A percentile compares a stretch with the other conserved stretches of the same genome.
Conservation (phyloP, 2,329 filamentous ascomycete genomes). For the Fusarium sp. region DNA sequence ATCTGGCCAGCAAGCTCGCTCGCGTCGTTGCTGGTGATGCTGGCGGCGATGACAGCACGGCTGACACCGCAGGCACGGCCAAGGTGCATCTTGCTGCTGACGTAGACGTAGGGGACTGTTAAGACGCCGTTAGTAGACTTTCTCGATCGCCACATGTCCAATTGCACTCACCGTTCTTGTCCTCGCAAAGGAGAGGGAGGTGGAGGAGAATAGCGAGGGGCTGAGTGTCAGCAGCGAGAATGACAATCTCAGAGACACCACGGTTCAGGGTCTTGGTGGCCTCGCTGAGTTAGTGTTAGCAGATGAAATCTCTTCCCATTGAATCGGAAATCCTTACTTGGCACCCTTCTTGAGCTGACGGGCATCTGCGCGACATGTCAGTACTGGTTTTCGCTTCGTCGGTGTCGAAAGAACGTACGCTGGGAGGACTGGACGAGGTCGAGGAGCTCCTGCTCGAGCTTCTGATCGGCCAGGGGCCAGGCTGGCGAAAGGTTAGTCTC, state of each 20-base stretch:
- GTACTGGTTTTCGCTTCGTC: not conserved
- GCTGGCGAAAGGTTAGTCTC: conserved; percentile 54
- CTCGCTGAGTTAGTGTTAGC: conserved; percentile 27
- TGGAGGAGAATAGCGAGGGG: conserved; percentile 91
- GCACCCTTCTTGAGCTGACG: conserved; percentile 90
- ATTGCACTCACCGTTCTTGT: conserved; percentile 65
- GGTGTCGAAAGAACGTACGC: conserved; percentile 48
- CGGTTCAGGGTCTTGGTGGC: conserved; percentile 89
- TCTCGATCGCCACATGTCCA: not conserved
- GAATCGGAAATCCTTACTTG: conserved; percentile 48
- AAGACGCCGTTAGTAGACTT: conserved; percentile 19
- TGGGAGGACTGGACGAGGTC: conserved; percentile 80
- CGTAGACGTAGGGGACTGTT: conserved; percentile 69
- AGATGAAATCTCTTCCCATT: not conserved
- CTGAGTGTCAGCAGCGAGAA: conserved; percentile 88
- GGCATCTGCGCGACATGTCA: conserved; percentile 54
- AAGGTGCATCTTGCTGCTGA: conserved; percentile 83
- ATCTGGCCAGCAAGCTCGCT: conserved; percentile 91
- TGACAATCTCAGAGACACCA: conserved; percentile 88
- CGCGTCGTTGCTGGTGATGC: conserved; percentile 92
- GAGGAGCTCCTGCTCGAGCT: conserved; percentile 83
- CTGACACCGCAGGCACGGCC: conserved; percentile 91
- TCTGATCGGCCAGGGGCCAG: conserved; percentile 78
- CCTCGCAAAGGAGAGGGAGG: conserved; percentile 87
- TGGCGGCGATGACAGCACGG: conserved; percentile 85